Evolutionary conservation across 169 alveolate species (phyloP), one percentile per base, ranked within the genome.

Genomic region (Neospora caninum): DNA sequence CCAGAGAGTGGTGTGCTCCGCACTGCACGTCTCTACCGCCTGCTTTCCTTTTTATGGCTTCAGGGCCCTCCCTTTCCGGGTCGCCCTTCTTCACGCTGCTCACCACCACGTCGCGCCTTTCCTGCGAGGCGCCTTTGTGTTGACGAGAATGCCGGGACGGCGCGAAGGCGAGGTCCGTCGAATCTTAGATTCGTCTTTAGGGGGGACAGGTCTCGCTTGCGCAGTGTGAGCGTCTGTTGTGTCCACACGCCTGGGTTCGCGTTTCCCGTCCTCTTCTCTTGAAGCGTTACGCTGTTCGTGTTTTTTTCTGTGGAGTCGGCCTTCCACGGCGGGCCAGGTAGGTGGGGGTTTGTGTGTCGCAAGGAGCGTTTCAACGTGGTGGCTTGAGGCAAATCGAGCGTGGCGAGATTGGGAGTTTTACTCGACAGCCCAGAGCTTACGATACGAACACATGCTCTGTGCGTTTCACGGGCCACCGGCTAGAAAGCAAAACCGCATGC

Each of bases 111-210:
- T 82, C n/a, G 89, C 89, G 31, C 58, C 89, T 0, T 82, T 82
- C 41, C 89, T 82, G 67, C 2, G 38, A 27, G 89, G 89, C 38
- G 89, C 89, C 18, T 38, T 82, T 38, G 38, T 82, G 42, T 36
- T 82, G 43, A 82, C 89, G n/a, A 64, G 89, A 18, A 82, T 82
- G 89, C 89, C 89, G 20, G 89, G 89, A 27, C 13, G 67, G 27
- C 53, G 89, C 2, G 89, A 82, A 49, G 89, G 69, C 38, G 89
- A 82, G 89, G 89, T 82, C 9, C 4, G n/a, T 25, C 36, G 34
- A 27, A 41, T 7, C 89, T 82, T 78, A 0, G 73, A 64, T 1
- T 64, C 7, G n/a, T 16, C 73, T 29, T 10, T 53, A 10, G 27
- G 64, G 64, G 7, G 64, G 64, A 53, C 64, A 7, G 18, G 64